phyloP scores from a whole-genome alignment of 805 yeast genomes.

The Scheffersomyces spartinae region DNA sequence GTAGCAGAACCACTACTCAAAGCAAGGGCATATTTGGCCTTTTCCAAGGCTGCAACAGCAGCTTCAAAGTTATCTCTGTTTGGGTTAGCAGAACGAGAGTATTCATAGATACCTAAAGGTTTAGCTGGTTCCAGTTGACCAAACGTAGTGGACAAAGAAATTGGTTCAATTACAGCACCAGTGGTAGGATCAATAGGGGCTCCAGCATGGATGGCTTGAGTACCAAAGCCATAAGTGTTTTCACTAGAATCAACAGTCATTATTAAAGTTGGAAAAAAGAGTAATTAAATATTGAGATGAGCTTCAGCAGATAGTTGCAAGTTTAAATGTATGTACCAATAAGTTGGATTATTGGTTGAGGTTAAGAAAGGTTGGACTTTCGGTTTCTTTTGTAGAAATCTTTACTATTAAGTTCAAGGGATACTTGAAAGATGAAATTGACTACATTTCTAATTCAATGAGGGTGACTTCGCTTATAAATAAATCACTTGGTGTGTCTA shows the following conservation, averaged over 20 bases:
- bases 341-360: conserved; percentile 4
- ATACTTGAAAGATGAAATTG: too few relatives aligned
- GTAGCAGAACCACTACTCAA: conserved; percentile 81
- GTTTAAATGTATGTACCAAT: too few relatives aligned
- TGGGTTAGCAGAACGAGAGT: conserved; percentile 79
- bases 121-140: conserved; percentile 69
- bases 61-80: conserved; percentile 73
- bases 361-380: conserved; percentile 9
- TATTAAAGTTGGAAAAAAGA: conserved; percentile 3
- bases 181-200: conserved; percentile 57
- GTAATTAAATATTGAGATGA: too few relatives aligned
- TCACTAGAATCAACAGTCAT: conserved; percentile 29
- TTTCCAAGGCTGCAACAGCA: conserved; percentile 71
- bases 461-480: too few relatives aligned
- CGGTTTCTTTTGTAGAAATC: too few relatives aligned
- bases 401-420: too few relatives aligned
- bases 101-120: conserved; percentile 73
- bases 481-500: too few relatives aligned
- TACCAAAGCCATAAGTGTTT: conserved; percentile 50
- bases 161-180: conserved; percentile 82
- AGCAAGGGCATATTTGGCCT: conserved; percentile 65
- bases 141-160: conserved; percentile 75
- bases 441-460: too few relatives aligned
- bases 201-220: conserved; percentile 80
- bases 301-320: too few relatives aligned